Base-by-base conservation (phyloP, 495 filamentous ascomycete genomes). In the Tuber indicum region DNA sequence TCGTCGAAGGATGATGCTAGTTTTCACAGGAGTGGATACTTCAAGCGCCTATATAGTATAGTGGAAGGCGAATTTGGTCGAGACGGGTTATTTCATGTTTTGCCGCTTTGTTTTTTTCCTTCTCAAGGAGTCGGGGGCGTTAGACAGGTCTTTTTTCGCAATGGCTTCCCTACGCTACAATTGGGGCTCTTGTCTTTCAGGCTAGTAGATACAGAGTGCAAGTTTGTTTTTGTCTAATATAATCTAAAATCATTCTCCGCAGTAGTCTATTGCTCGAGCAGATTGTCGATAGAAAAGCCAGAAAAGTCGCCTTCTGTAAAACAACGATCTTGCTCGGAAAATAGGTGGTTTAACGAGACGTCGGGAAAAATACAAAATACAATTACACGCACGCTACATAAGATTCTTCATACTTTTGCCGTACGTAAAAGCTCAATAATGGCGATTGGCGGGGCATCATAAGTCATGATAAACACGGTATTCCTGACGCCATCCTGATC, bases 1-100 rank as follows among this genome's bases (percentile, higher is more conserved):
- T 90, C 82, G 89, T 94, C 52, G 88, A 86, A 36, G 58, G 58
- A 19, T 26, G 32, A 16, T 36, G 58, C 26, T 66, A 36, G 58
- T 14, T 19, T 19, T 4, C 26, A 16, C 26, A 36, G 58, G 58
- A 66, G 16, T 36, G 58, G 26, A 19, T 66, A 66, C 17, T 3
- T 36, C 5, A 66, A 66, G 58, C 14, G 58, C 58, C 58, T 36
- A 66, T 36, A 66, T 26, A 17, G 26, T 32, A 32, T 32, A 32
- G 32, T 36, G 58, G 26, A 17, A 66, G 58, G 52, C 9, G 26
- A 12, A 66, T 66, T 32, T 8, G 58, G 32, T 66, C 10, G 58
- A 66, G 58, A 36, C 58, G 32, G 58, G 19, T 26, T 66, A 66
- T 36, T 66, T 66, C 26, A 66, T 9, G 12, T 36, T 66, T 19